Base-by-base conservation (phyloP, 129 eudicot species). In the Lonicera japonica region DNA sequence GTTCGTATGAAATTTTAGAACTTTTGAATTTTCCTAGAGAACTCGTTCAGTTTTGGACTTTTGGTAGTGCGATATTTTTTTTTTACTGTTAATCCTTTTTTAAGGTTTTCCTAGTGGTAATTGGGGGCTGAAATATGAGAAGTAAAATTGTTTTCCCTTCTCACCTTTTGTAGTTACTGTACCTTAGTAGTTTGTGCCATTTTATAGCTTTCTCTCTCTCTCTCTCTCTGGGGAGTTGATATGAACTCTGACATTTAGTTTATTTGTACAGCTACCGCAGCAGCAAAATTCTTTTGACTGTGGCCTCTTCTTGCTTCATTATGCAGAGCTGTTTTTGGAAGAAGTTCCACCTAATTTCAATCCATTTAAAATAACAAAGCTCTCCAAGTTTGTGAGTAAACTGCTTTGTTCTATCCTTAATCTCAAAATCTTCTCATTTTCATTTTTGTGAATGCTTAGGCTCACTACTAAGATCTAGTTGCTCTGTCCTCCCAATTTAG, bases 231-330 rank as follows among this genome's bases (percentile, higher is more conserved):
- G 14, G 58, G 58, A 38, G 39, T 5, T 17, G 11, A 17, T 13
- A n/a, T 55, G 67, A 23, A 3, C 38, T 48, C 21, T 73, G 6
- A 58, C 38, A 38, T 14, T 20, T 60, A 9, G 45, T 56, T 68
- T 68, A 61, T 48, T 48, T 67, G 20, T 74, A 80, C 91, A 92
- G 96, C 73, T 92, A 46, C 99, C 99, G 0, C 99, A 92, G 80
- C 99, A 92, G 81, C 91, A 77, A 51, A 92, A 87, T 66, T 73
- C 72, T 47, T 87, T 17, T 23, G 99, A 92, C 55, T 92, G 99
- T 65, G 99, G 99, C 51, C 80, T 87, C 43, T 92, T 87, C 76
- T 74, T 92, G 78, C 99, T 92, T 43, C 99, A 92, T 64, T 92
- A 92, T 21, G 91, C 72, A 22, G 96, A 92, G 65, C 82, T 68